Evolutionary conservation across 192 early-diverging fungal species (phyloP), one percentile per base, ranked within the genome.

Genomic region (Rhizoclosmatium sp.): DNA sequence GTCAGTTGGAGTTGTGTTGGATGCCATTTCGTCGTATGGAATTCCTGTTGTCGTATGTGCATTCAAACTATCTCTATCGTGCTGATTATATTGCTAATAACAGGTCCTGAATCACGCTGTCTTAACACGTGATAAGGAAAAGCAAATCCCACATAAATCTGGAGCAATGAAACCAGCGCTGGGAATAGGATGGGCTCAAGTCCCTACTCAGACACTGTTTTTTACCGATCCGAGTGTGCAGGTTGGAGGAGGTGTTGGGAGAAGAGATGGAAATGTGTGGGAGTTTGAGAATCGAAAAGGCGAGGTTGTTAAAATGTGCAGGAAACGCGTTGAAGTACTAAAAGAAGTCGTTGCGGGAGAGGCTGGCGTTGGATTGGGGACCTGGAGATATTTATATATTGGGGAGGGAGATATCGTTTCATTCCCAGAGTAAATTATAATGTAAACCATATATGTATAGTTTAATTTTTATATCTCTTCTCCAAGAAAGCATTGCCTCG

Each of bases 271-370:
- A 5, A 44, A 61, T n/a, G 44, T 59, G 10, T 74, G 72, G 72
- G 72, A 74, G 47, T 74, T 74, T 61, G 44, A 74, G 46, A 74
- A 74, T 62, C 72, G 72, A 10, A 59, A 21, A 42, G 72, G 72
- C 16, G 59, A 74, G 56, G n/a, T 40, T 7, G 59, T 74, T 19
- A 42, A 9, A 7, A 31, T 74, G n/a, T 7, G 4, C 4, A 59
- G 72, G 61, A 39, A 54, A 42, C 54, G 72, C 0, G 72, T 74
- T 45, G 72, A 74, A 74, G 72, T 74, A 19, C 44, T 74, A 19
- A 74, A 62, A 47, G 47, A 59, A 47, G 21, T 7, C 14, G 5
- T 31, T 31, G 31, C 31, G 31, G 56, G 56, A 58, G 56, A 58
- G 21, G 56, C 14, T 21, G 56, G 44, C 21, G 44, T 46, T 14